Evolutionary conservation across 257 asterid species (phyloP).

Genomic region (Solanum corneliomulleri): DNA sequence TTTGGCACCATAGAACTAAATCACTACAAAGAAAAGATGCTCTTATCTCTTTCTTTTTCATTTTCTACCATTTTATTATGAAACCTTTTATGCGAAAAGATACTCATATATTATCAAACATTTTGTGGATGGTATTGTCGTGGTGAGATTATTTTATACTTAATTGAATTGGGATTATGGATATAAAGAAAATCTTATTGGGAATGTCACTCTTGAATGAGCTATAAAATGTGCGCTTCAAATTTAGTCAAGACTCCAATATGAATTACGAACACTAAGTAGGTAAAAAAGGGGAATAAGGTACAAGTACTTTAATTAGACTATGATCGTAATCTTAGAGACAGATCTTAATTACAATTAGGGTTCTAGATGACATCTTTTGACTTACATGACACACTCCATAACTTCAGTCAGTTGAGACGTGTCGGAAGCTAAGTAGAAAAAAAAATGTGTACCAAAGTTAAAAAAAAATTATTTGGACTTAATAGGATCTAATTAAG

Average conservation of each 20-base stretch:
- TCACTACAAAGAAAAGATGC: not conserved
- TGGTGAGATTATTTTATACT: not conserved
- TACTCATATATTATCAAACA: not conserved
- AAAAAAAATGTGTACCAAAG: too few relatives aligned
- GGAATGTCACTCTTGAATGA: not conserved
- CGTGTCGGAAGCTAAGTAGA: not conserved
- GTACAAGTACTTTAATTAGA: not conserved
- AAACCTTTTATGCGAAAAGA: not conserved
- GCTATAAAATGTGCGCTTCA: too few relatives aligned
- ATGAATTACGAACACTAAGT: not conserved
- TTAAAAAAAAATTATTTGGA: too few relatives aligned
- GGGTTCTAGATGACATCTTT: not conserved
- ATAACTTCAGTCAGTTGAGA: not conserved
- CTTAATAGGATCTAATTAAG: not conserved
- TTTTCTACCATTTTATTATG: not conserved
- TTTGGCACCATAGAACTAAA: not conserved
- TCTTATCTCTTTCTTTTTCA: not conserved
- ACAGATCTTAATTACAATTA: not conserved
- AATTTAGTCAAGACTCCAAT: too few relatives aligned
- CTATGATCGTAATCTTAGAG: too few relatives aligned
- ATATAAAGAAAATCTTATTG: too few relatives aligned
- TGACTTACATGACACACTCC: not conserved
- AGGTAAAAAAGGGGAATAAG: not conserved
- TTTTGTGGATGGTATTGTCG: too few relatives aligned
- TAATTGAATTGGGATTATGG: too few relatives aligned